Evolutionary conservation across 1,284 basidiomycete genomes (phyloP).

Genomic region (Ganoderma resinaceum): DNA sequence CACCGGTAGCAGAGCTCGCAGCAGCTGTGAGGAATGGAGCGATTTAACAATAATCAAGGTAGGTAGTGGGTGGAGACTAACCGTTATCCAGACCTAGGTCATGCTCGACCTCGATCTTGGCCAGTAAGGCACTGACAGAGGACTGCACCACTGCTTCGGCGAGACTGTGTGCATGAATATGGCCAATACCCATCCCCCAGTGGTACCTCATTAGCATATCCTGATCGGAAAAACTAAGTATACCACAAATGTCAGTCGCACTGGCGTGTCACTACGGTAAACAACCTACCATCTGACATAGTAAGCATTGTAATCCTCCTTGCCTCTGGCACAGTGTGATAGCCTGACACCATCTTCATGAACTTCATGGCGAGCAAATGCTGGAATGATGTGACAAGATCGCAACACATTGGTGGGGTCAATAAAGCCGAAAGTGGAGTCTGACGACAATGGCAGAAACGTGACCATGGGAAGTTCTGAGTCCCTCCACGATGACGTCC

Average conservation of each 20-base stretch:
- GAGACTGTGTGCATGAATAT: slow-evolving; percentile 4
- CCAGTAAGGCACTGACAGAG: not conserved
- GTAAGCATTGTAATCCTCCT: not conserved
- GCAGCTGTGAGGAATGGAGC: not conserved
- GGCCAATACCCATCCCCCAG: slow-evolving; percentile 15
- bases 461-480: not conserved
- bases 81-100: not conserved
- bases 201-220: slow-evolving; percentile 13
- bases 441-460: not conserved
- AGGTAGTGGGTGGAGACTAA: no score
- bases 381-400: not conserved
- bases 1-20: not conserved
- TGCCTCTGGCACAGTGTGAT: not conserved
- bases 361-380: not conserved
- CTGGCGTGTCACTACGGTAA: not conserved
- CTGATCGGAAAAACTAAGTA: slow-evolving; percentile 8
- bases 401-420: not conserved
- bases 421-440: not conserved
- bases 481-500: not conserved
- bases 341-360: not conserved
- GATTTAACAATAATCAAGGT: no score
- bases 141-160: not conserved
- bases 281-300: not conserved
- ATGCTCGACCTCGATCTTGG: not conserved
- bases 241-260: not conserved